A percentile compares a stretch with the other conserved stretches of the same genome.
phyloP scores from a whole-genome alignment of 768 basidiomycete genomes.

The Lentinus brumalis region DNA sequence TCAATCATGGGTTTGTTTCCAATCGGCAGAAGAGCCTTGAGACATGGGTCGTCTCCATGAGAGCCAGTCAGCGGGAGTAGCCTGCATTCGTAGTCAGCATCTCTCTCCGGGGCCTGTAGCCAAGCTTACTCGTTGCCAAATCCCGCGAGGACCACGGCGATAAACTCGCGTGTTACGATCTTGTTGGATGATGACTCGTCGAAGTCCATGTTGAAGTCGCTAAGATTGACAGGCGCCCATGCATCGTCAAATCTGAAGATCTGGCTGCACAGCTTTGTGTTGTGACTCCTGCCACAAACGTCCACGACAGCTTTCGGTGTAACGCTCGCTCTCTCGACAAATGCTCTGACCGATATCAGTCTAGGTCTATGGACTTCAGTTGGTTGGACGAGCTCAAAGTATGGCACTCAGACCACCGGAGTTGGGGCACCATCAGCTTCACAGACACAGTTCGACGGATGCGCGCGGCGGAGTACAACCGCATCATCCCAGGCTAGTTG shows the following conservation, averaged over 20 bases:
- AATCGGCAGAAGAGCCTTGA: slow-evolving; percentile 86
- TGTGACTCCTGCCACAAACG: neutral
- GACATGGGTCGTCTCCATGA: slow-evolving; percentile 78
- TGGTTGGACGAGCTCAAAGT: too few species aligned
- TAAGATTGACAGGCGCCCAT: neutral
- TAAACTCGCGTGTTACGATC: slow-evolving; percentile 71
- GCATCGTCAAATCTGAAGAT: neutral
- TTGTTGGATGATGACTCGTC: slow-evolving; percentile 48
- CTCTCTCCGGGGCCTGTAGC: neutral
- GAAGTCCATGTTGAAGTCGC: slow-evolving; percentile 56
- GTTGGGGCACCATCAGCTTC: too few species aligned
- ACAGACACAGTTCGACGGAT: too few species aligned
- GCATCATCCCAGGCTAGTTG: too few species aligned
- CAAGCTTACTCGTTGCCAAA: slow-evolving; percentile 83
- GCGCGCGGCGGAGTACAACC: too few species aligned
- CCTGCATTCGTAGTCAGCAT: slow-evolving; percentile 39
- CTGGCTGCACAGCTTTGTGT: neutral
- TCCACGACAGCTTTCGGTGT: too few species aligned
- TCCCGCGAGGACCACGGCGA: slow-evolving; percentile 86
- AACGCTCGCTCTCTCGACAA: too few species aligned
- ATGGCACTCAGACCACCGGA: too few species aligned
- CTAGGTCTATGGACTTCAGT: too few species aligned
- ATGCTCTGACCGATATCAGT: too few species aligned
- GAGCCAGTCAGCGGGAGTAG: slow-evolving; percentile 71
- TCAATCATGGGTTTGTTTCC: slow-evolving; percentile 88